These are phyloP conservation scores for Bothriochloa decipiens DNA, from an alignment of 176 grass and related monocot species.

Conservation along the genomic window DNA sequence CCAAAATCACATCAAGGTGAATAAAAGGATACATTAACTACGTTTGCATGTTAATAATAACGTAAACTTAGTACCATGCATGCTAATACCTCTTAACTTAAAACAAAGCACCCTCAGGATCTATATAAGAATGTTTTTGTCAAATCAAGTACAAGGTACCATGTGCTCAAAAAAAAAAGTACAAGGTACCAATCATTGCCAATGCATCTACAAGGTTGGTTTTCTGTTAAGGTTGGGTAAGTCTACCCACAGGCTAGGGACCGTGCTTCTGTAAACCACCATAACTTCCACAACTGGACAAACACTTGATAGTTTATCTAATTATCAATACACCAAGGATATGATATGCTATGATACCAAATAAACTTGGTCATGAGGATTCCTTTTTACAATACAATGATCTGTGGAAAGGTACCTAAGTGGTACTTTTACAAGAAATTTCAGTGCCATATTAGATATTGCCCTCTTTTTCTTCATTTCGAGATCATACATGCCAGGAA, in stretches of 20 bases:
- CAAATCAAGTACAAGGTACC: not conserved
- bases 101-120: slow-evolving; percentile 16
- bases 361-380: not conserved
- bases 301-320: not conserved
- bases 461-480: not conserved
- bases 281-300: slow-evolving; percentile 11
- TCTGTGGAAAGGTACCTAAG: not conserved
- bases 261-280: not conserved
- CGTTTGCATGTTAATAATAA: slow-evolving; percentile 31
- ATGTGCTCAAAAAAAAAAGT: too few species aligned
- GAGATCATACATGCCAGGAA: not conserved
- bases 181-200: not conserved
- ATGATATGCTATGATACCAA: not conserved
- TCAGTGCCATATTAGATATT: not conserved
- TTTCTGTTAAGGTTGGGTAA: slow-evolving; percentile 11
- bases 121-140: not conserved
- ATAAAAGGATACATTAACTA: slow-evolving; percentile 3
- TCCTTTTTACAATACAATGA: not conserved
- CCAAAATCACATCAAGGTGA: slow-evolving; percentile 8
- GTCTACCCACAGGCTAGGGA: not conserved
- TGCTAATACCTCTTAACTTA: slow-evolving; percentile 22
- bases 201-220: slow-evolving; percentile 14
- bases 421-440: slow-evolving; percentile 12
- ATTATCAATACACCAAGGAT: slow-evolving; percentile 1
- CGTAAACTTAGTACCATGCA: not conserved